These are phyloP conservation scores for Crucibulum cyathiforme DNA, from an alignment of 1,284 basidiomycete genomes.

Conservation along the genomic window DNA sequence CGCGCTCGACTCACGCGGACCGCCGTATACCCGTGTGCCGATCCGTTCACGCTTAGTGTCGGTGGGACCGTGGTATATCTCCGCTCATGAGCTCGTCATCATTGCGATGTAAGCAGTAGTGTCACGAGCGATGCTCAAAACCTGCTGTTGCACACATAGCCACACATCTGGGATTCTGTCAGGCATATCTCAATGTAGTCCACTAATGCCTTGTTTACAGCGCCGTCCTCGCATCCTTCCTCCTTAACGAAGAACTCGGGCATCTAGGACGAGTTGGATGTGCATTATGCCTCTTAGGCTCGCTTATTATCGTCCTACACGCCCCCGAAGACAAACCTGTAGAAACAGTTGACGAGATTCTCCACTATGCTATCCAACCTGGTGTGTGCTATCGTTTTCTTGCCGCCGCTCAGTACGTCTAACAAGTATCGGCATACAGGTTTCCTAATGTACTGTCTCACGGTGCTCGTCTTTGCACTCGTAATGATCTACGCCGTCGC, in stretches of 20 bases:
- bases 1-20: too few species aligned
- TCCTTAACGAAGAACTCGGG: conserved; percentile 93
- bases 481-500: conserved; percentile 90
- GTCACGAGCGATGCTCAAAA: too few species aligned
- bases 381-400: conserved; percentile 54
- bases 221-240: conserved; percentile 90
- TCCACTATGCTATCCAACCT: conserved; percentile 88
- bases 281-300: conserved; percentile 89
- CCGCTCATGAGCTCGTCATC: too few species aligned
- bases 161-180: too few species aligned
- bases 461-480: conserved; percentile 81
- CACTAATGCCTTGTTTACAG: conserved; percentile 47
- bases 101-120: too few species aligned
- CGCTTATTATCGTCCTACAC: conserved; percentile 94
- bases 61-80: too few species aligned
- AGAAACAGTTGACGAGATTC: conserved; percentile 93
- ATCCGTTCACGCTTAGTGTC: too few species aligned
- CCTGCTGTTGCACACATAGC: too few species aligned
- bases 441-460: conserved; percentile 89
- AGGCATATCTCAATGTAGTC: background rate
- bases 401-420: background rate
- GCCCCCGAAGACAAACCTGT: conserved; percentile 96
- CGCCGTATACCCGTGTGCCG: too few species aligned
- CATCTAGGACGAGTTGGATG: conserved; percentile 94
- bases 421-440: conserved; percentile 50